These are phyloP conservation scores for Scheffersomyces illinoinensis DNA, from an alignment of 1,139 yeast genomes.

Conservation along the genomic window DNA sequence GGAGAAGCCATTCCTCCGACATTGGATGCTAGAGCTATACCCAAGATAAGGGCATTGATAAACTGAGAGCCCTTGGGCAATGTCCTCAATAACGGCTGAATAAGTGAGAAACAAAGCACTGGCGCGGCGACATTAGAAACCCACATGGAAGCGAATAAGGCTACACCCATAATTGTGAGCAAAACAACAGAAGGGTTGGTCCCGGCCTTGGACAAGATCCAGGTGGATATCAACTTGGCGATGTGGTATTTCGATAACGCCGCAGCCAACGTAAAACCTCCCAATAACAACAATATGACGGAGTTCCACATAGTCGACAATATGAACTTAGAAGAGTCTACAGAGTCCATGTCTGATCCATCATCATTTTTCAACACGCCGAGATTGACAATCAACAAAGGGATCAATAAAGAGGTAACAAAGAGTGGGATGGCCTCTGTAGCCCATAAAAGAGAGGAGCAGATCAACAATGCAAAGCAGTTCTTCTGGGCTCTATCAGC, in stretches of 20 bases:
- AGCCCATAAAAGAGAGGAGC: conserved; percentile 76
- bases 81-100: conserved; percentile 64
- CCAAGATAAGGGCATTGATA: conserved; percentile 64
- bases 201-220: conserved; percentile 64
- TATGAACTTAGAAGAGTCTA: conserved; percentile 55
- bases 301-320: conserved; percentile 73
- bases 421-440: conserved; percentile 71
- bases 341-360: conserved; percentile 55
- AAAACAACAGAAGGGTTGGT: conserved; percentile 64
- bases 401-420: conserved; percentile 65
- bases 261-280: conserved; percentile 76
- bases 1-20: conserved; percentile 84
- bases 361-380: conserved; percentile 54
- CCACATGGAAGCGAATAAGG: conserved; percentile 75
- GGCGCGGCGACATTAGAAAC: conserved; percentile 81
- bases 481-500: conserved; percentile 60
- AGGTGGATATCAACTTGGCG: conserved; percentile 66
- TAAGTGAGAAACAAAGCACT: conserved; percentile 66
- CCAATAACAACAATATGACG: conserved; percentile 65
- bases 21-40: conserved; percentile 72
- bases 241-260: conserved; percentile 70
- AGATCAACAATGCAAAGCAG: conserved; percentile 66
- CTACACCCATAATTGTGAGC: conserved; percentile 65
- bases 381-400: conserved; percentile 56
- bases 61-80: conserved; percentile 62